phyloP scores from a whole-genome alignment of 2,329 filamentous ascomycete species.

The Monosporascus sp. region DNA sequence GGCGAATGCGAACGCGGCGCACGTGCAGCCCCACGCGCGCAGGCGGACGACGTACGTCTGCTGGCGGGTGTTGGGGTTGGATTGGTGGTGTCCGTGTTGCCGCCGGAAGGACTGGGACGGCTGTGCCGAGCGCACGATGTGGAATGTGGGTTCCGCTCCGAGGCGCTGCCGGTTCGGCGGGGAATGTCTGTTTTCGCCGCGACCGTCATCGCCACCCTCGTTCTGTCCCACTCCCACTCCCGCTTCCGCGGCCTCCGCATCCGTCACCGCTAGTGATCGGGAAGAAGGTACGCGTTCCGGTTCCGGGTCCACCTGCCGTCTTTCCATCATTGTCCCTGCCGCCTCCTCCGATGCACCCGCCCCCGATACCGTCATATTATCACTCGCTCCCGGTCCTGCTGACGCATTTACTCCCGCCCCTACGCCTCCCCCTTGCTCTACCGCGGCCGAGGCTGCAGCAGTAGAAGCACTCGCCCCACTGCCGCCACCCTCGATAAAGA shows the following conservation, averaged over 20 bases:
- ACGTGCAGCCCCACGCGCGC: slow-evolving; percentile 80
- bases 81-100: slow-evolving; percentile 17
- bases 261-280: no score
- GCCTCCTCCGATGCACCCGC: no score
- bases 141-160: slow-evolving; percentile 32
- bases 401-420: neutral
- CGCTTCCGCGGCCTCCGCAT: no score
- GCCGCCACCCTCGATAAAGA: slow-evolving; percentile 26
- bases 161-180: no score
- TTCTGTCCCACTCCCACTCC: no score
- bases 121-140: slow-evolving; percentile 60
- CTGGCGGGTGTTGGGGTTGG: slow-evolving; percentile 3
- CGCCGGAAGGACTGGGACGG: slow-evolving; percentile 27
- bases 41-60: slow-evolving; percentile 66
- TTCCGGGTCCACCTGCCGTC: neutral
- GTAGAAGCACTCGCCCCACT: neutral
- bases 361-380: no score
- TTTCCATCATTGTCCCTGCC: neutral
- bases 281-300: neutral
- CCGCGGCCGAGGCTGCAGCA: neutral
- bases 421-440: neutral
- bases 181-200: neutral
- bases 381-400: no score
- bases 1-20: slow-evolving; percentile 74
- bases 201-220: neutral